Evolutionary conservation across 805 yeast species (phyloP), one percentile per base, ranked within the genome.

Genomic region (Sugiyamaella qingdaonensis): DNA sequence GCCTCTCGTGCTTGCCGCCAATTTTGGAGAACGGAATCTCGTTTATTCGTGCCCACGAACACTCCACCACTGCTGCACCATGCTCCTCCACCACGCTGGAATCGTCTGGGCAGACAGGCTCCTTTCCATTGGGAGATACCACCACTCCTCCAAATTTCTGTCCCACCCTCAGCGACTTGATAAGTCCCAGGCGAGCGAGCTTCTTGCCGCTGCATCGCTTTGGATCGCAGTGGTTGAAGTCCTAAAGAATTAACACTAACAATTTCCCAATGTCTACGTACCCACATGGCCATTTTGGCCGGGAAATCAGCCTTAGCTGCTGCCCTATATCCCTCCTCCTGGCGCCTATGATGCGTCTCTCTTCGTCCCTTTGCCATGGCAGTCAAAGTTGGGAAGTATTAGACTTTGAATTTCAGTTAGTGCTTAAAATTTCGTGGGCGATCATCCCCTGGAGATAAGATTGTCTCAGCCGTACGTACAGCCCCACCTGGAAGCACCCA

Each of bases 41-140:
- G 52, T 90, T 96, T n/a, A 94, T 68, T 52, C 98, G 75, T 0
- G 99, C 99, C 99, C 99, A 94, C 1, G 97, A 89, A 70, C 98
- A 92, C 67, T 94, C 99, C 1, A 94, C 98, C 8, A 94, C 99
- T 0, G 99, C 96, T n/a, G 90, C 94, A 35, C 99, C 99, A 39
- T 74, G 66, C 29, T 75, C 75, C 61, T 86, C 95, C 0, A 90
- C 96, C 10, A 88, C 76, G 46, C 80, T 86, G 39, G 70, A 65
- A 67, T 94, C 99, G 59, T 86, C 77, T 0, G 98, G 98, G 67
- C 96, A 88, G 0, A 94, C 96, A 1, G 89, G 91, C 5, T 81
- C 78, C 63, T 84, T 85, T 11, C 97, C 99, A 64, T 89, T 90
- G 0, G 99, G 98, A 21, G 97, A 83, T 1, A 94, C 95, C 7